Evolutionary conservation across 257 asterid species (phyloP).

Genomic region (Solanum tarijense): DNA sequence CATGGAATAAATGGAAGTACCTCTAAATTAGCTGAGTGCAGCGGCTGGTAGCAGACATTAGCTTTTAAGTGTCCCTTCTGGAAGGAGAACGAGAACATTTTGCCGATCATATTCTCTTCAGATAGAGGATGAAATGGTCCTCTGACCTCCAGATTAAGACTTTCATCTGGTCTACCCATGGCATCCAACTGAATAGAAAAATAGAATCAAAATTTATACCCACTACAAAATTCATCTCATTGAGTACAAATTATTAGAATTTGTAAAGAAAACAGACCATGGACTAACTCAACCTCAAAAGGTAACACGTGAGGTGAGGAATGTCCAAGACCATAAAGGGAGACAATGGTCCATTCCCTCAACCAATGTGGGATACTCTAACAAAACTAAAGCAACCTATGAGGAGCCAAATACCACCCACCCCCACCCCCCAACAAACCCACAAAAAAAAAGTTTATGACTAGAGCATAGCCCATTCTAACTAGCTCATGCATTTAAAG

Average conservation of each 20-base stretch:
- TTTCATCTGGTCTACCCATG: conserved; percentile 95
- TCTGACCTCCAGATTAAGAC: conserved; percentile 74
- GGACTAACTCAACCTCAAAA: not conserved
- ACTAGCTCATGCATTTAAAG: not conserved
- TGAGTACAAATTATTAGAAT: not conserved
- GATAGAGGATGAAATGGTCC: conserved; percentile 79
- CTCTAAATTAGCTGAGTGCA: conserved; percentile 88
- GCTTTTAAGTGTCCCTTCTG: conserved; percentile 97
- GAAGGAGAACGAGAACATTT: conserved; percentile 74
- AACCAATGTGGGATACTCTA: not conserved
- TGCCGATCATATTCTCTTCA: conserved; percentile 72
- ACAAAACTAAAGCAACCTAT: not conserved
- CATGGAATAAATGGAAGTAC: conserved; percentile 24
- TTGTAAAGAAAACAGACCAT: not conserved
- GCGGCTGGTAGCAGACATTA: conserved; percentile 69
- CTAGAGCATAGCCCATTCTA: not conserved
- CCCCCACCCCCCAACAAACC: not conserved
- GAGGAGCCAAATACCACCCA: not conserved
- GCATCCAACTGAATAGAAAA: conserved; percentile 76
- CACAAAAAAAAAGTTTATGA: not conserved
- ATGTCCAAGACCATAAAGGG: not conserved
- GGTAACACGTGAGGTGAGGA: not conserved
- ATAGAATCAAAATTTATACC: not conserved
- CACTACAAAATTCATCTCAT: not conserved
- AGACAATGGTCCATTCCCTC: not conserved